phyloP scores from a whole-genome alignment of 2,329 filamentous ascomycete species.

The Diaporthe vexans region DNA sequence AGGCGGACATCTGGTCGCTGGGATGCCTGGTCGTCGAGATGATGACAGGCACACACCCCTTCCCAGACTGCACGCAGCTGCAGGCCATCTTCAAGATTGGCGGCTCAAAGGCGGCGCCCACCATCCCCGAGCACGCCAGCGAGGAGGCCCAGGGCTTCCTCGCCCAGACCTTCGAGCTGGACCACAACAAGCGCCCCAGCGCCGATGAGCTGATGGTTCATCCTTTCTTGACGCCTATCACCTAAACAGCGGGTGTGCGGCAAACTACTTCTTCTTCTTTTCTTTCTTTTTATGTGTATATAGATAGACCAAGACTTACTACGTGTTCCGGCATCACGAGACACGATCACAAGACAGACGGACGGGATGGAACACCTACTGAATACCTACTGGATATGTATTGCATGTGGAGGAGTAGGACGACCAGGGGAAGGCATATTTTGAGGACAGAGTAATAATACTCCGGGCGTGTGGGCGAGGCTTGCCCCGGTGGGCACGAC shows the following conservation, averaged over 20 bases:
- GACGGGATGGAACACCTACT: conserved; percentile 15
- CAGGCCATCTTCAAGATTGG: conserved; percentile 99
- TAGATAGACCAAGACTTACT: conserved; percentile 35
- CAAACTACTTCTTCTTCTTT: neutral
- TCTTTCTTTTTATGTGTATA: conserved; percentile 35
- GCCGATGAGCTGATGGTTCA: conserved; percentile 91
- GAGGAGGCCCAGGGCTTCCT: conserved; percentile 88
- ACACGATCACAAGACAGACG: conserved; percentile 32
- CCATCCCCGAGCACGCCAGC: conserved; percentile 88
- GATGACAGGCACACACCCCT: conserved; percentile 97
- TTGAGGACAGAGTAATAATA: conserved; percentile 23
- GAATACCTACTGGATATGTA: conserved; percentile 37
- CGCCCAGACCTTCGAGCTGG: conserved; percentile 92
- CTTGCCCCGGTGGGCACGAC: conserved; percentile 16
- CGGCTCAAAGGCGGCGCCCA: conserved; percentile 86
- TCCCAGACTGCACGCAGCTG: conserved; percentile 96
- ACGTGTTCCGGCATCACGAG: conserved; percentile 38
- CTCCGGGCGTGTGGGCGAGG: conserved; percentile 3
- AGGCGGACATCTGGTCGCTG: conserved; percentile 98
- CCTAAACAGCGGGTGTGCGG: conserved; percentile 52
- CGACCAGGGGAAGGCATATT: neutral
- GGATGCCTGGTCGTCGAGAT: conserved; percentile 98
- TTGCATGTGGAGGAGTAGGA: conserved; percentile 22
- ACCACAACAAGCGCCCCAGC: conserved; percentile 91
- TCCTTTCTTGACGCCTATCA: conserved; percentile 83